Conservation (phyloP, 306 rosid genomes). For the Clitoria ternatea region DNA sequence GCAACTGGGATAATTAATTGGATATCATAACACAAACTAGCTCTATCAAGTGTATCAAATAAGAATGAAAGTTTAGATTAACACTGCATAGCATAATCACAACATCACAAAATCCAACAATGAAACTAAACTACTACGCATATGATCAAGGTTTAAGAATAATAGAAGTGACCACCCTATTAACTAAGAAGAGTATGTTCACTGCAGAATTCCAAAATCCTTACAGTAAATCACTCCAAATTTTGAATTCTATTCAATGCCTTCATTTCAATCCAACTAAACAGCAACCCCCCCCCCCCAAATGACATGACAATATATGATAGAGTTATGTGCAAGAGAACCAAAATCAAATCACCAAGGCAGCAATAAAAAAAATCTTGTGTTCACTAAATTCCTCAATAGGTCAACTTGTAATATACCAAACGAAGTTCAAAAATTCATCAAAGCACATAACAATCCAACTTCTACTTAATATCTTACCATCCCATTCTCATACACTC, state of each 20-base stretch:
- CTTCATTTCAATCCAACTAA: background rate
- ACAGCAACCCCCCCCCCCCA: constrained; percentile 7
- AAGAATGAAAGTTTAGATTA: constrained; percentile 1
- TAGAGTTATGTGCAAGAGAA: background rate
- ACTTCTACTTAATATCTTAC: no score
- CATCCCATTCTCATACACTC: no score
- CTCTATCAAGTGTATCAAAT: background rate
- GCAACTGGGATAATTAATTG: background rate
- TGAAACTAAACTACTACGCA: background rate
- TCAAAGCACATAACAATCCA: no score
- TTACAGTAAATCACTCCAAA: background rate
- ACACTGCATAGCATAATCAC: background rate
- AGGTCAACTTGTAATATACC: no score
- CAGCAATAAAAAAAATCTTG: constrained; percentile 4
- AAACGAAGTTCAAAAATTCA: no score
- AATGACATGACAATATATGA: background rate
- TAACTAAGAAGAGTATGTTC: background rate
- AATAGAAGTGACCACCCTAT: background rate
- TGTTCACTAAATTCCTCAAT: no score
- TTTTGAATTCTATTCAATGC: constrained; percentile 9
- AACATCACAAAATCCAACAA: background rate
- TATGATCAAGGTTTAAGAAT: background rate
- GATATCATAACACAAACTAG: background rate
- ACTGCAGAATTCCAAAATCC: background rate
- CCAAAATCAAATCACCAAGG: background rate